Evolutionary conservation across 2,329 filamentous ascomycete genomes (phyloP).

Genomic region (Phialophora chinensis): DNA sequence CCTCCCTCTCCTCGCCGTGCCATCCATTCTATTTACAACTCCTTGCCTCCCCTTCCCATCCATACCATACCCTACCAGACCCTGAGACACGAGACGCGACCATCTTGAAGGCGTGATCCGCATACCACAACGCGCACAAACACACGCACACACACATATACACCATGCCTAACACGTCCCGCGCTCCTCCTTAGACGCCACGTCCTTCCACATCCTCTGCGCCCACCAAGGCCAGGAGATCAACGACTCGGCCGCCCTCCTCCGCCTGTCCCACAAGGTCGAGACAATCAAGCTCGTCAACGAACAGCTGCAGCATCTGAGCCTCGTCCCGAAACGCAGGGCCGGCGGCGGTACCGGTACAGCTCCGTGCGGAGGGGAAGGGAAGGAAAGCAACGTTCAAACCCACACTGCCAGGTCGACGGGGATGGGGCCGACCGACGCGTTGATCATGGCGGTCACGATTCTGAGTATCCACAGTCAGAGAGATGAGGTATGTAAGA

Average conservation of each 20-base stretch:
- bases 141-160: no score
- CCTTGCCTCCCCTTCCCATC: not conserved
- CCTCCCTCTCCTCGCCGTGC: not conserved
- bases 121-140: no score
- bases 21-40: not conserved
- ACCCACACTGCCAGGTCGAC: not conserved
- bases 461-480: constrained; percentile 29
- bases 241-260: constrained; percentile 22
- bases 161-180: not conserved
- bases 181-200: constrained; percentile 16
- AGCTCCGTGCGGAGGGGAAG: not conserved
- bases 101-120: not conserved
- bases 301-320: constrained; percentile 21
- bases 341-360: no score
- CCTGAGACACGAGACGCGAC: not conserved
- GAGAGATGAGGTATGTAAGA: constrained; percentile 14
- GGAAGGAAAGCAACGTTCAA: not conserved
- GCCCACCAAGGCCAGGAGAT: constrained; percentile 26
- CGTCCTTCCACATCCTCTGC: constrained; percentile 28
- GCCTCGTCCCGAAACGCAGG: not conserved
- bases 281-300: constrained; percentile 34
- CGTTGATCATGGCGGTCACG: constrained; percentile 31
- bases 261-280: constrained; percentile 30
- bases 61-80: no score
- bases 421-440: constrained; percentile 19